phyloP scores from a whole-genome alignment of 176 grass and related monocot species.

The Aegilops sharonensis region DNA sequence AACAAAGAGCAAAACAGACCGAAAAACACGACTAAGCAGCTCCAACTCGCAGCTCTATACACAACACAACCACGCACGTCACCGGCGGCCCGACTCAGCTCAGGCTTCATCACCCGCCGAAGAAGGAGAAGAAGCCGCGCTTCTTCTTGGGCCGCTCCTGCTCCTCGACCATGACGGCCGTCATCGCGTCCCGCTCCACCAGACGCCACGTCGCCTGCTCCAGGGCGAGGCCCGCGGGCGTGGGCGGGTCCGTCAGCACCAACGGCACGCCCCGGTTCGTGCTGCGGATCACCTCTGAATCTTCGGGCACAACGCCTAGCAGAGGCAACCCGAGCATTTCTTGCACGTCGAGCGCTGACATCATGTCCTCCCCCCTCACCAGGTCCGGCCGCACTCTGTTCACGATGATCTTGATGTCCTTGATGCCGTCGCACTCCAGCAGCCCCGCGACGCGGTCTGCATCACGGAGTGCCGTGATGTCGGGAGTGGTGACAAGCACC shows the following conservation, averaged over 20 bases:
- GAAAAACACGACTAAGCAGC: not conserved
- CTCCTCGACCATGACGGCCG: constrained; percentile 80
- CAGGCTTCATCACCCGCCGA: constrained; percentile 50
- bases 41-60: constrained; percentile 29
- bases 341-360: constrained; percentile 91
- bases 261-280: constrained; percentile 76
- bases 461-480: constrained; percentile 86
- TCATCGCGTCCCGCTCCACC: constrained; percentile 88
- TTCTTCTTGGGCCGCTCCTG: constrained; percentile 71
- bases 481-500: constrained; percentile 73
- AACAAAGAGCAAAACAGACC: constrained; percentile 19
- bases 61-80: not conserved
- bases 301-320: constrained; percentile 84
- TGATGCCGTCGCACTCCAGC: constrained; percentile 83
- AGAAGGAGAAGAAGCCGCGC: constrained; percentile 66
- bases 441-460: constrained; percentile 80
- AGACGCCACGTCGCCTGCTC: constrained; percentile 86
- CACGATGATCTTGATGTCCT: constrained; percentile 89
- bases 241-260: constrained; percentile 72
- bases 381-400: constrained; percentile 84
- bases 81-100: not conserved
- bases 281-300: constrained; percentile 76
- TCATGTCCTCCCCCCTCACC: constrained; percentile 91
- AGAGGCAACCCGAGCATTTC: constrained; percentile 89
- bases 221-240: constrained; percentile 71